Evolutionary conservation across 1,284 basidiomycete genomes (phyloP), one percentile per base, ranked within the genome.

Genomic region (Cryptococcus hybrid): DNA sequence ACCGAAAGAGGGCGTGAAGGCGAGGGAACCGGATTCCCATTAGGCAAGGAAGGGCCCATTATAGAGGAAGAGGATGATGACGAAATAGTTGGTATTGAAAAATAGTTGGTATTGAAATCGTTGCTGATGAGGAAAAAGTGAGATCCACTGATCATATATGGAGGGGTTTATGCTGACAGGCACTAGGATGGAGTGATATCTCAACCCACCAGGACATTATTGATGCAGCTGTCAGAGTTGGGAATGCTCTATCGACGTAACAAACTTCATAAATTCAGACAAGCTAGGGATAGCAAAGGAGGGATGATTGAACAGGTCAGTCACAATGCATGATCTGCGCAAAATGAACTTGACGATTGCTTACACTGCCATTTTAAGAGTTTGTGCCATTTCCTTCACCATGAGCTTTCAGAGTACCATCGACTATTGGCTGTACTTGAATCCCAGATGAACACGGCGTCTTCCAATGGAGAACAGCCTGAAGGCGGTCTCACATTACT

Each of bases 391-490:
- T 91, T 97, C 74, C 83, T 99, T 6, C 90, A 95, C 74, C 83
- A 86, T 3, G 92, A 98, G 70, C 83, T 99, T 51, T 92, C 90
- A 0, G 89, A 93, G 68, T 99, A 98, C 78, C 97, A 97, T 76
- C 86, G 89, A 34, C 83, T 98, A 12, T 88, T 99, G 43, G 92
- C 93, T 30, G 82, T 91, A 2, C 84, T 99, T 37, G 94, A 99
- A 75, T 89, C 92, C 2, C 92, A 97, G 69, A 86, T 96, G 84
- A 80, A 84, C 9, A 52, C 63, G 15, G 63, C 58, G 3, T 55
- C 62, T 2, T 30, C 30, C 30, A 30, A 4, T 30, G 30, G 30
- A 30, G 30, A 30, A 4, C 30, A 30, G 30, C 53, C 60, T 1
- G 46, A 46, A 9, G 86, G 84, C 0, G 86, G 86, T 0, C 80